Percentiles rank a stretch among this genome's conserved stretches.
Evolutionary conservation across 1,284 basidiomycete species (phyloP).

Genomic region (Tylopilus sp.): DNA sequence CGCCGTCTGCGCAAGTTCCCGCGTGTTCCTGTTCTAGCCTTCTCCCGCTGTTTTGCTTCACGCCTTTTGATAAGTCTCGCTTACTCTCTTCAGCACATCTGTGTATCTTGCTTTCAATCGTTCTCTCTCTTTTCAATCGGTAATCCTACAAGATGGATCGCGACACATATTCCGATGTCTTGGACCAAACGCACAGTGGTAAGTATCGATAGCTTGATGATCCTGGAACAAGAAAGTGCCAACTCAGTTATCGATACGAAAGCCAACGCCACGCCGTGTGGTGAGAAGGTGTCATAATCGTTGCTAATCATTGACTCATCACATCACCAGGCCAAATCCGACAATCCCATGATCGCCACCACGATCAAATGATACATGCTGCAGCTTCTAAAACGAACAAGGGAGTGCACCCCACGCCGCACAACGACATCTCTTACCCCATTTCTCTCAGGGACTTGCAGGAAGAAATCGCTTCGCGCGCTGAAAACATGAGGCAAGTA

Average conservation of each 20-base stretch:
- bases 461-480: not conserved
- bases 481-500: conserved; percentile 13
- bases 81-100: conserved; percentile 5
- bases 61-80: conserved; percentile 18
- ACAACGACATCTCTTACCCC: conserved; percentile 11
- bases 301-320: conserved; percentile 6
- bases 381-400: conserved; percentile 4
- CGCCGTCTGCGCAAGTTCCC: conserved; percentile 9
- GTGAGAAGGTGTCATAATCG: conserved; percentile 14
- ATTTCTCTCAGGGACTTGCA: conserved; percentile 12
- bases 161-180: conserved; percentile 24
- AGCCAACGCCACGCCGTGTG: conserved; percentile 8
- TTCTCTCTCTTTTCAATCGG: not conserved
- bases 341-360: conserved; percentile 10
- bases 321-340: conserved; percentile 13
- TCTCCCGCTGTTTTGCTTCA: conserved; percentile 14
- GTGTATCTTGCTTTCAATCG: conserved; percentile 2
- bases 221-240: not conserved
- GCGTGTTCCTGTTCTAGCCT: conserved; percentile 22
- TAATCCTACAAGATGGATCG: conserved; percentile 22
- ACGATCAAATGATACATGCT: not conserved
- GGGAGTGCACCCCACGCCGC: conserved; percentile 4
- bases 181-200: conserved; percentile 15
- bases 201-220: conserved; percentile 5
- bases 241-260: not conserved